Percentiles rank a stretch among this genome's conserved stretches.
These are phyloP conservation scores for Chaetoceros tenuissimus DNA, from an alignment of 108 stramenopile genomes.

Conservation along the genomic window DNA sequence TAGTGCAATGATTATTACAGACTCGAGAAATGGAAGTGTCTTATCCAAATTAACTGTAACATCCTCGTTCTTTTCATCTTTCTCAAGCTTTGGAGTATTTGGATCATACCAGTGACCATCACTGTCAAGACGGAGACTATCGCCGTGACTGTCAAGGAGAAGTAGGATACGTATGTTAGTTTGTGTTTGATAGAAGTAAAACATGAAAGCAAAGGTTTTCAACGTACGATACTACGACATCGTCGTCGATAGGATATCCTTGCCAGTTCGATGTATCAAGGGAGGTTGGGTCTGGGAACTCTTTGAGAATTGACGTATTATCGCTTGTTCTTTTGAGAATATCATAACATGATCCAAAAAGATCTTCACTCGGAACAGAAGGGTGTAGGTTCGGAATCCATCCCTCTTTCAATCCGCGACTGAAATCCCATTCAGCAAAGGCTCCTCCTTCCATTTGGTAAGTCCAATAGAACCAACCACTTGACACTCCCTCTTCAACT, in stretches of 20 bases:
- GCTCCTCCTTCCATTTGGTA: slow-evolving; percentile 50
- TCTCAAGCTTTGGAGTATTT: too few relatives aligned
- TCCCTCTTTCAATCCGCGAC: slow-evolving; percentile 51
- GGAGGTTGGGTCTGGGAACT: slow-evolving; percentile 31
- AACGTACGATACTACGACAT: slow-evolving; percentile 42
- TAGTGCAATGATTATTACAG: too few relatives aligned
- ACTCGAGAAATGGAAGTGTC: too few relatives aligned
- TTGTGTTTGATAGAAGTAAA: too few relatives aligned
- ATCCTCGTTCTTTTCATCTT: too few relatives aligned
- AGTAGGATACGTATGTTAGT: too few relatives aligned
- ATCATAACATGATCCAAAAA: slow-evolving; percentile 44
- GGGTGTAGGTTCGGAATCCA: slow-evolving; percentile 43
- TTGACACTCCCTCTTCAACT: slow-evolving; percentile 12
- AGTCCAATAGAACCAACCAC: slow-evolving; percentile 71
- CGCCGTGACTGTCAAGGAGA: too few relatives aligned
- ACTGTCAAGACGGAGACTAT: background rate
- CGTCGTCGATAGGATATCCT: slow-evolving; percentile 39
- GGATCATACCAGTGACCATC: background rate
- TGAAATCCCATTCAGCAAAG: slow-evolving; percentile 70
- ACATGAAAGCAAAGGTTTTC: too few relatives aligned
- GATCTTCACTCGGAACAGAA: slow-evolving; percentile 8
- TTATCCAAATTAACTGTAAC: too few relatives aligned
- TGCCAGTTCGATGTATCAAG: slow-evolving; percentile 8
- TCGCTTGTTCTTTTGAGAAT: slow-evolving; percentile 35
- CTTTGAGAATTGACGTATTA: slow-evolving; percentile 25